Percentiles rank a stretch among this genome's conserved stretches.
phyloP scores from a whole-genome alignment of 306 rosid species.

The Vigna angularis region DNA sequence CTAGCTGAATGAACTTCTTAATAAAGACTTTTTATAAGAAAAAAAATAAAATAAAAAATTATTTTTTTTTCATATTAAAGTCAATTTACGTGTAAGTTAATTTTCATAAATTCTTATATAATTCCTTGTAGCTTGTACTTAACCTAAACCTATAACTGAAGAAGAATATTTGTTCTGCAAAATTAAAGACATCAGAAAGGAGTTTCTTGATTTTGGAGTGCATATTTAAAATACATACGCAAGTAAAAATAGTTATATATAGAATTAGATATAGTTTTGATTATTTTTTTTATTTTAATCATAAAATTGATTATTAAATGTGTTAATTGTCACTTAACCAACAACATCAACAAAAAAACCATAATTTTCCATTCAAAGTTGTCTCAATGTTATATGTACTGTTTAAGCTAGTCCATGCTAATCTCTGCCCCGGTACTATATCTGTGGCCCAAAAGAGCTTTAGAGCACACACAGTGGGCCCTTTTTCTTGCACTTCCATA shows the following conservation, averaged over 20 bases:
- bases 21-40: no score
- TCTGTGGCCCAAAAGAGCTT: neutral
- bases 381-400: neutral
- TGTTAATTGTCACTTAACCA: neutral
- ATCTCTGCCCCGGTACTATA: neutral
- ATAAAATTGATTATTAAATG: neutral
- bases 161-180: neutral
- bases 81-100: neutral
- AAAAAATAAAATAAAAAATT: no score
- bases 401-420: slow-evolving; percentile 12
- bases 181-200: neutral
- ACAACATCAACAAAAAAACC: neutral
- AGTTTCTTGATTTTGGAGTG: neutral
- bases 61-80: no score
- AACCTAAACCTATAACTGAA: neutral
- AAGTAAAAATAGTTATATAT: neutral
- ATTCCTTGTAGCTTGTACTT: no score
- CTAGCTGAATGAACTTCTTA: neutral
- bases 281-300: neutral
- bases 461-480: neutral
- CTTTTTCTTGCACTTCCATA: no score
- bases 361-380: neutral
- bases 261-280: neutral
- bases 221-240: no score
- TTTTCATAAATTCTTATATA: neutral